Conservation (phyloP, 2,329 filamentous ascomycete genomes). For the Fonsecaea monophora region DNA sequence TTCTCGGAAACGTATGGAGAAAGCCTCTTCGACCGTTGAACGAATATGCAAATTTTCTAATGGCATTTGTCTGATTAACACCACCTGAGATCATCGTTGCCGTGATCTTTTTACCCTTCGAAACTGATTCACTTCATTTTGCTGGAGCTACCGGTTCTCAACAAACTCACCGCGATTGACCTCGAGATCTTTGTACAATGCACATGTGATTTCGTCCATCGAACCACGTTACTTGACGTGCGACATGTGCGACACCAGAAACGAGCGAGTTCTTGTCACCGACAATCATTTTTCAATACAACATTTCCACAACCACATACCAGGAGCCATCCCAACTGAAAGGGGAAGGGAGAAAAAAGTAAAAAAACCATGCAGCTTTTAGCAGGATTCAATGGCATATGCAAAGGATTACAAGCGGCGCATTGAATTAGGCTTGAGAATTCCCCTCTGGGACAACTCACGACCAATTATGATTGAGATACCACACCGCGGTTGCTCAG, state of each 20-base stretch:
- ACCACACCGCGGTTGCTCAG: slow-evolving; percentile 28
- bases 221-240: slow-evolving; percentile 6
- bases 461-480: slow-evolving; percentile 33
- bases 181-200: slow-evolving; percentile 15
- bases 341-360: not conserved
- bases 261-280: slow-evolving; percentile 6
- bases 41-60: slow-evolving; percentile 8
- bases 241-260: slow-evolving; percentile 11
- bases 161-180: slow-evolving; percentile 1
- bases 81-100: slow-evolving; percentile 10
- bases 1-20: slow-evolving; percentile 21
- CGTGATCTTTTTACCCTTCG: slow-evolving; percentile 14
- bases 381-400: not conserved
- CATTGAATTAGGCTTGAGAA: slow-evolving; percentile 7
- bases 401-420: slow-evolving; percentile 3
- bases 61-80: slow-evolving; percentile 19
- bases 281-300: not conserved
- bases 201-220: slow-evolving; percentile 1
- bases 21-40: slow-evolving; percentile 14
- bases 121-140: not conserved
- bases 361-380: not conserved
- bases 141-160: not conserved
- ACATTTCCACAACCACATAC: slow-evolving; percentile 1
- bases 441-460: slow-evolving; percentile 5
- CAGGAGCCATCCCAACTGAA: not conserved